Percentiles rank a stretch among this genome's conserved stretches.
Conservation (phyloP, 768 basidiomycete genomes). For the Tulasnella sp. region DNA sequence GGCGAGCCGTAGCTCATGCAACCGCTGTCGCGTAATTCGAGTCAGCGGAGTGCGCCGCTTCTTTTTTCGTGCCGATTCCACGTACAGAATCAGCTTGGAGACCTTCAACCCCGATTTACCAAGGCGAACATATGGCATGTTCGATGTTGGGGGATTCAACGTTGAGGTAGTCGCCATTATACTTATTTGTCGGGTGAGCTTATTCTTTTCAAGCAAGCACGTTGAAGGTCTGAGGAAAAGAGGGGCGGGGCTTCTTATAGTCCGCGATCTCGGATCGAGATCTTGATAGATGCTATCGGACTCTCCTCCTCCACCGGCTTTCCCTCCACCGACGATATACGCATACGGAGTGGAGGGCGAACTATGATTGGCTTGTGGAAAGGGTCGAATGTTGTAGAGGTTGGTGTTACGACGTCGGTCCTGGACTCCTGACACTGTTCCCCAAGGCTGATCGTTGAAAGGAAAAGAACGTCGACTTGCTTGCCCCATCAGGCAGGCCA, state of each 20-base stretch:
- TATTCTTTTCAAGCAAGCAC: not conserved
- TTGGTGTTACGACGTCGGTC: not conserved
- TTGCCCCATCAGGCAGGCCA: no score
- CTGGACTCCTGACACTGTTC: no score
- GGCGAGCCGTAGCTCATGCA: slow-evolving; percentile 6
- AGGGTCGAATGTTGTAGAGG: not conserved
- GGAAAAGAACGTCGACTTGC: no score
- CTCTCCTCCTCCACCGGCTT: not conserved
- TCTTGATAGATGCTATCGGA: not conserved
- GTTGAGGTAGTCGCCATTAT: not conserved
- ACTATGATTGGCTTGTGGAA: not conserved
- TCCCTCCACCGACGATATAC: not conserved
- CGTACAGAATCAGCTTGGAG: slow-evolving; percentile 16
- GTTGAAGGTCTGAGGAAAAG: not conserved
- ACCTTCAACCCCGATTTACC: slow-evolving; percentile 14
- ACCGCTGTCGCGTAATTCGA: not conserved
- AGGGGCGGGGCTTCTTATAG: not conserved
- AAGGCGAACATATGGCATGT: slow-evolving; percentile 15
- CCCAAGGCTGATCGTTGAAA: no score
- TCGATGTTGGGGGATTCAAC: not conserved
- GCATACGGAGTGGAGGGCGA: not conserved
- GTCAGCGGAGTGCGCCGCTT: no score
- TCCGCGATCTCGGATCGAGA: not conserved
- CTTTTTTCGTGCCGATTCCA: not conserved
- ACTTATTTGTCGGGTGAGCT: not conserved